A percentile compares a stretch with the other conserved stretches of the same genome.
phyloP scores from a whole-genome alignment of 345 rosid species.

The Schrenkiella parvula region DNA sequence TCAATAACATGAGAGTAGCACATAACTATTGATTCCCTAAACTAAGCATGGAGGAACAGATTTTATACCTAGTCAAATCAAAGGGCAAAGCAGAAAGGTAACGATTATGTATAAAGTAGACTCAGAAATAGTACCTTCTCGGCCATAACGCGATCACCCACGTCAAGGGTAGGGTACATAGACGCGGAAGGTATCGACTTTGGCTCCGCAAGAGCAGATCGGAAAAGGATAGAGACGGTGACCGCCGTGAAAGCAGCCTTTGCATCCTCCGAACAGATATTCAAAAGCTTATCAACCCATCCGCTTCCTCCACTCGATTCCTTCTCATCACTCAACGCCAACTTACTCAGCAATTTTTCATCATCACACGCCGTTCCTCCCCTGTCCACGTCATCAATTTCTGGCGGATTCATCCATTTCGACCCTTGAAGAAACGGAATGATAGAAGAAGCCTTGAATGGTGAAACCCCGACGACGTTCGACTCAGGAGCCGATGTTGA shows the following conservation, averaged over 20 bases:
- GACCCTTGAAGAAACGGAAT: slow-evolving; percentile 59
- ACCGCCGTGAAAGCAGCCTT: slow-evolving; percentile 82
- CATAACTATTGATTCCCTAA: too few species aligned
- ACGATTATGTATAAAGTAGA: too few species aligned
- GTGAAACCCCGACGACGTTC: slow-evolving; percentile 47
- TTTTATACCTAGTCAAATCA: too few species aligned
- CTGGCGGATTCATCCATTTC: slow-evolving; percentile 42
- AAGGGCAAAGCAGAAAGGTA: too few species aligned
- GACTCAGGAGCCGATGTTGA: slow-evolving; percentile 47
- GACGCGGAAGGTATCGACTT: slow-evolving; percentile 81
- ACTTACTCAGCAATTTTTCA: background rate
- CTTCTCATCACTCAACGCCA: slow-evolving; percentile 33
- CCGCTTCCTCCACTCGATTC: slow-evolving; percentile 39
- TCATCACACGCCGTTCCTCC: slow-evolving; percentile 42
- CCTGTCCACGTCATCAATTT: slow-evolving; percentile 40
- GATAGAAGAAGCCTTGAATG: slow-evolving; percentile 54
- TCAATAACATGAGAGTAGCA: background rate
- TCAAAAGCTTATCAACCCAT: slow-evolving; percentile 61
- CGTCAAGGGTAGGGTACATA: slow-evolving; percentile 83
- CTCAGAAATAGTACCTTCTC: slow-evolving; percentile 55
- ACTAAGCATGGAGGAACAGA: too few species aligned
- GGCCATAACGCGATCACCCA: slow-evolving; percentile 78
- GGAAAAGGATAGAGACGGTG: slow-evolving; percentile 70
- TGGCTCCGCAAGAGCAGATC: slow-evolving; percentile 80
- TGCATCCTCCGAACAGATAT: slow-evolving; percentile 67